Conservation (phyloP, 2,329 filamentous ascomycete species). For the Bipolaris victoriae region DNA sequence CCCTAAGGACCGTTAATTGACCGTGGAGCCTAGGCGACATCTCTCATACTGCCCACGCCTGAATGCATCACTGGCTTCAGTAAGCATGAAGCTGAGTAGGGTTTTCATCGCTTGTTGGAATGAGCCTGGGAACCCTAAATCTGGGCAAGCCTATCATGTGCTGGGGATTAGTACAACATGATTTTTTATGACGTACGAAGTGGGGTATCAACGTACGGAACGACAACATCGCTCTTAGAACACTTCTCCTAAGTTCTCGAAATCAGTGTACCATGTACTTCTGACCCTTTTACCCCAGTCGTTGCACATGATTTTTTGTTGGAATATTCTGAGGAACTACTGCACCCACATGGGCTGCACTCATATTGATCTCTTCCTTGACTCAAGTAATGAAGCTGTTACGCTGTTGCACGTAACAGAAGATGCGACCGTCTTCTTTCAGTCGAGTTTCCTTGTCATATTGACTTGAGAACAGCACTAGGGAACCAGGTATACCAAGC, state of each 20-base stretch:
- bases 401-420: background rate
- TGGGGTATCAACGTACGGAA: background rate
- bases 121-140: too few species aligned
- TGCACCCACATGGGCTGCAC: background rate
- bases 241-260: background rate
- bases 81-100: too few species aligned
- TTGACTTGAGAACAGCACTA: background rate
- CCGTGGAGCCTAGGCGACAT: slow-evolving; percentile 23
- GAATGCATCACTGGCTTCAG: slow-evolving; percentile 24
- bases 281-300: background rate
- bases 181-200: background rate
- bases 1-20: slow-evolving; percentile 48
- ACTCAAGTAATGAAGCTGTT: background rate
- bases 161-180: background rate
- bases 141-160: too few species aligned
- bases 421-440: background rate
- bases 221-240: background rate
- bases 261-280: background rate
- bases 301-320: background rate
- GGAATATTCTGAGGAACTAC: background rate
- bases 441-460: background rate
- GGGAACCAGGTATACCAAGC: background rate
- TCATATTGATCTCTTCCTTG: background rate
- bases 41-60: slow-evolving; percentile 29
- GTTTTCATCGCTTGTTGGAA: too few species aligned